These are phyloP conservation scores for Tulasnella sp. DNA, from an alignment of 768 basidiomycete species.

Conservation along the genomic window DNA sequence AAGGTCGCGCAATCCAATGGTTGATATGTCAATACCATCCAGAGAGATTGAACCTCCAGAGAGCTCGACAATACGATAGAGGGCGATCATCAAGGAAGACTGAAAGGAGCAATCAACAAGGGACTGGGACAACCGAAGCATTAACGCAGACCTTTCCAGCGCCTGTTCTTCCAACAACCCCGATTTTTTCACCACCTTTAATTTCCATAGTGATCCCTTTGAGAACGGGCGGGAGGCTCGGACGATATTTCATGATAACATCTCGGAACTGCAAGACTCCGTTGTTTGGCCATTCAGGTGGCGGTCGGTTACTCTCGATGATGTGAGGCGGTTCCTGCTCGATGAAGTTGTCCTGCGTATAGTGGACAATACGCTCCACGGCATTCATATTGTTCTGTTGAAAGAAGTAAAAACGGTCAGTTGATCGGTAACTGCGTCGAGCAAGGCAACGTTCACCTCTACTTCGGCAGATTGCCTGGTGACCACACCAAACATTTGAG, in stretches of 20 bases:
- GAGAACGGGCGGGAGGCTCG: constrained; percentile 61
- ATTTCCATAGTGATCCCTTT: constrained; percentile 54
- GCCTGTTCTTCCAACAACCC: constrained; percentile 54
- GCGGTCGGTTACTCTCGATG: constrained; percentile 47
- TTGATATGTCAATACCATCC: constrained; percentile 38
- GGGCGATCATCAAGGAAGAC: constrained; percentile 35
- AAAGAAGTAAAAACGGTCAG: background rate
- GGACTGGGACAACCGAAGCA: background rate
- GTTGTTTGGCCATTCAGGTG: constrained; percentile 51
- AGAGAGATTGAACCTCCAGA: constrained; percentile 34
- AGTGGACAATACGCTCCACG: constrained; percentile 52
- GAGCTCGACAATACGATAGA: constrained; percentile 37
- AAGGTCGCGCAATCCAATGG: constrained; percentile 34
- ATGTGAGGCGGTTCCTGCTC: constrained; percentile 61
- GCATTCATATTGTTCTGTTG: constrained; percentile 56
- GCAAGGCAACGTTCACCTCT: constrained; percentile 38
- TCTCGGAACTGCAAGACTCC: constrained; percentile 58
- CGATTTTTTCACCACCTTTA: constrained; percentile 63
- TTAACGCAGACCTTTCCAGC: constrained; percentile 10
- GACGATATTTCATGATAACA: constrained; percentile 44
- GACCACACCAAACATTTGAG: constrained; percentile 46
- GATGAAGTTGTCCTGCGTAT: constrained; percentile 44
- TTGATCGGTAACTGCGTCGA: background rate
- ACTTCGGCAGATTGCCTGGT: constrained; percentile 59
- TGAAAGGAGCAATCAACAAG: constrained; percentile 22